These are phyloP conservation scores for Cyberlindnera bimundalis DNA, from an alignment of 805 yeast genomes.

Conservation along the genomic window DNA sequence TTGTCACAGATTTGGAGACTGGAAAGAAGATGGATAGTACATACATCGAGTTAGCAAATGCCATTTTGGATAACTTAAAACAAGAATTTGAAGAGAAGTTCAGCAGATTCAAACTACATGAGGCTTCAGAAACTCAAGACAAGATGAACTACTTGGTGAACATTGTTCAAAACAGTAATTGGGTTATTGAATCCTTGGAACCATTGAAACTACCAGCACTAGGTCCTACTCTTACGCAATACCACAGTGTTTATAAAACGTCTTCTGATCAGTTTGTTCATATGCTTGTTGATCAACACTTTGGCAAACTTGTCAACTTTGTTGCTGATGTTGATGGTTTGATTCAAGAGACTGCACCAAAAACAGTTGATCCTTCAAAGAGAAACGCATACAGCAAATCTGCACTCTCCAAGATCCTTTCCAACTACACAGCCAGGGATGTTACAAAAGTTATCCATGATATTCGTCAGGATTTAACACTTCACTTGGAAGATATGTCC, in stretches of 20 bases:
- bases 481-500: constrained; percentile 41
- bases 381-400: constrained; percentile 63
- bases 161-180: constrained; percentile 50
- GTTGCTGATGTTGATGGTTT: constrained; percentile 60
- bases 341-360: constrained; percentile 30
- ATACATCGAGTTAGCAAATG: constrained; percentile 29
- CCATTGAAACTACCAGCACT: constrained; percentile 23
- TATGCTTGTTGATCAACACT: constrained; percentile 45
- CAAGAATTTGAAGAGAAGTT: constrained; percentile 23
- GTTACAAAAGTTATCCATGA: constrained; percentile 51
- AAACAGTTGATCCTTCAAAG: constrained; percentile 44
- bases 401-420: constrained; percentile 53
- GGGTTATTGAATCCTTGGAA: constrained; percentile 42
- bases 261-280: constrained; percentile 42
- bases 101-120: constrained; percentile 15
- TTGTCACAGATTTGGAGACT: constrained; percentile 16
- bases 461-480: constrained; percentile 52
- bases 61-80: constrained; percentile 31
- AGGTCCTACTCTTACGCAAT: constrained; percentile 15
- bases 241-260: constrained; percentile 28
- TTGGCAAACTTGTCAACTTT: constrained; percentile 68
- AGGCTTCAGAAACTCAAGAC: constrained; percentile 29
- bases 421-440: constrained; percentile 56
- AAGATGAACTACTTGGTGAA: constrained; percentile 41
- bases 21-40: constrained; percentile 28